Conservation (phyloP, 768 basidiomycete genomes). For the Mycena leptocephala region DNA sequence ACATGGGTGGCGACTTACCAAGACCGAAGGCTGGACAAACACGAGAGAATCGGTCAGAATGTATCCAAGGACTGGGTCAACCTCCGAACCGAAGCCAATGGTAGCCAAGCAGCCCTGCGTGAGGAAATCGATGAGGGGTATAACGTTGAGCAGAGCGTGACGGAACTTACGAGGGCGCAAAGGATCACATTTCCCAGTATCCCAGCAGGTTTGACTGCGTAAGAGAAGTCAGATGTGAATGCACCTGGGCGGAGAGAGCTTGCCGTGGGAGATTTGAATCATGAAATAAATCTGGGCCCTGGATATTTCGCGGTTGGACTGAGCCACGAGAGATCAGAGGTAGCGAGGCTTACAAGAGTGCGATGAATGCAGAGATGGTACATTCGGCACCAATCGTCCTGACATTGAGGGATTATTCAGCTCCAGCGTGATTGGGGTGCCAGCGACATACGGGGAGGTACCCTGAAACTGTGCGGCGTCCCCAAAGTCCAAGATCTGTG, state of each 20-base stretch:
- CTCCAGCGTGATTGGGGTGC: too few relatives aligned
- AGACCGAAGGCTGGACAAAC: not conserved
- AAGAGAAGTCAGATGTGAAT: too few relatives aligned
- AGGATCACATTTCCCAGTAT: not conserved
- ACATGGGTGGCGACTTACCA: not conserved
- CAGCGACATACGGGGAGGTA: not conserved
- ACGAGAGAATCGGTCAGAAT: not conserved
- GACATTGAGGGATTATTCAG: too few relatives aligned
- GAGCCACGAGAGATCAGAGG: too few relatives aligned
- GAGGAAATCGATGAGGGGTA: too few relatives aligned
- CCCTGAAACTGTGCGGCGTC: not conserved
- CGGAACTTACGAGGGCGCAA: not conserved
- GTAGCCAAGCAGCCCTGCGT: not conserved
- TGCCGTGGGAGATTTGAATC: conserved; percentile 12
- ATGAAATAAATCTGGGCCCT: conserved; percentile 32
- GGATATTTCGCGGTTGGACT: not conserved
- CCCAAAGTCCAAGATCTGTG: conserved; percentile 8
- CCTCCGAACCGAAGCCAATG: conserved; percentile 18
- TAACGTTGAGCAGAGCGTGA: too few relatives aligned
- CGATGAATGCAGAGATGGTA: conserved; percentile 5
- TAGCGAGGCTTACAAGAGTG: conserved; percentile 1
- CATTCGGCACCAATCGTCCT: conserved; percentile 22
- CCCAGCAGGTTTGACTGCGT: conserved; percentile 19
- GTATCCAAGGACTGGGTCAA: not conserved
- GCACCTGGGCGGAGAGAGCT: too few relatives aligned